A percentile compares a stretch with the other conserved stretches of the same genome.
Evolutionary conservation across 2,329 filamentous ascomycete species (phyloP).

Genomic region (Trematosphaeria pertusa): DNA sequence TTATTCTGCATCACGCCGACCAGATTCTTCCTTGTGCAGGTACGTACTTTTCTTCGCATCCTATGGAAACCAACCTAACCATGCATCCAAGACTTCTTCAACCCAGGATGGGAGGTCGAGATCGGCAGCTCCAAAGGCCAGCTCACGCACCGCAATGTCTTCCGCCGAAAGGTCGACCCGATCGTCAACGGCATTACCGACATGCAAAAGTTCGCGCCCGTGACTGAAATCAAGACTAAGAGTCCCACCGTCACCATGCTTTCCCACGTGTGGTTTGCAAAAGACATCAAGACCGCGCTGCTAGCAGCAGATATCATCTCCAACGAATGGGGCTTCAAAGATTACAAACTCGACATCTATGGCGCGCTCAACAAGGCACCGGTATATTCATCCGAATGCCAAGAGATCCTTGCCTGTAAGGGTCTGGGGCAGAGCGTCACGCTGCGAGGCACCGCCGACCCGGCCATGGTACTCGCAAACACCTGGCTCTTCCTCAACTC

Average conservation of each 20-base stretch:
- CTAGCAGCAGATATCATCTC: constrained; percentile 70
- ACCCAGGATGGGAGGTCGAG: constrained; percentile 69
- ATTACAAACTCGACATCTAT: constrained; percentile 69
- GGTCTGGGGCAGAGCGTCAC: constrained; percentile 58
- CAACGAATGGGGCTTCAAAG: constrained; percentile 70
- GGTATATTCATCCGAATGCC: constrained; percentile 65
- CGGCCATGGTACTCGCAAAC: constrained; percentile 53
- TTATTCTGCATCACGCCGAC: constrained; percentile 63
- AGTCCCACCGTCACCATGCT: constrained; percentile 70
- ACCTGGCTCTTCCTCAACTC: constrained; percentile 60
- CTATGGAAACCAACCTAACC: background rate
- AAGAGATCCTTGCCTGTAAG: constrained; percentile 64
- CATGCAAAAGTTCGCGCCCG: constrained; percentile 68
- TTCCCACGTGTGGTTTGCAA: constrained; percentile 65
- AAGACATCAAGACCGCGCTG: constrained; percentile 70
- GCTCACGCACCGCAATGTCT: constrained; percentile 63
- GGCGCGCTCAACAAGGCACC: constrained; percentile 69
- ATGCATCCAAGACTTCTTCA: constrained; percentile 66
- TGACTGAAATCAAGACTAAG: constrained; percentile 65
- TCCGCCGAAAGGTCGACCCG: constrained; percentile 67
- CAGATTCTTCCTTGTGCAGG: constrained; percentile 51
- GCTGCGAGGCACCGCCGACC: constrained; percentile 64
- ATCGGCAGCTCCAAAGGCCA: constrained; percentile 65
- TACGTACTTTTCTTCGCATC: constrained; percentile 12
- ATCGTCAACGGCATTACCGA: constrained; percentile 71